These are phyloP conservation scores for Epichloe bromicola DNA, from an alignment of 2,329 filamentous ascomycete species.

Conservation along the genomic window DNA sequence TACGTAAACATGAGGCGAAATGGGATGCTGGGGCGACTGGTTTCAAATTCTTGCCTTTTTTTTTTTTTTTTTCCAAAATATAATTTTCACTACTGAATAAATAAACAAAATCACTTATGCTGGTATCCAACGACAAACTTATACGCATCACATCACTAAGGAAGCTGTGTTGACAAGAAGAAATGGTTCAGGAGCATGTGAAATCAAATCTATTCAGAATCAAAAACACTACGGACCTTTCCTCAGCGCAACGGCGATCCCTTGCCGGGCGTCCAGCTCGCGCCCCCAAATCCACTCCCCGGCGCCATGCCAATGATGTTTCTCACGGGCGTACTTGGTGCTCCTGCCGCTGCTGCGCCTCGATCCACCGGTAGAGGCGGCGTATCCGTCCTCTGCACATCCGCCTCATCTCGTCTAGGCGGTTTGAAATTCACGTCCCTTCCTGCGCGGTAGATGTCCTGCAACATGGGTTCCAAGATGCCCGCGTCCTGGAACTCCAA, in stretches of 20 bases:
- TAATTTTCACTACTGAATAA: neutral
- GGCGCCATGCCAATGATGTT: slow-evolving; percentile 23
- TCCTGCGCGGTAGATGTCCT: slow-evolving; percentile 62
- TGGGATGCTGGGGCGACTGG: neutral
- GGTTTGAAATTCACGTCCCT: slow-evolving; percentile 38
- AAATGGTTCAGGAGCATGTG: too few species aligned
- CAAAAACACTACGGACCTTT: neutral
- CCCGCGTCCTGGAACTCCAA: slow-evolving; percentile 80
- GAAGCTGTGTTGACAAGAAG: too few species aligned
- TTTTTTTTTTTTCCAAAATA: neutral
- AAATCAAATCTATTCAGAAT: neutral
- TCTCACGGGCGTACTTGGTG: slow-evolving; percentile 34
- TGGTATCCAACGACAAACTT: neutral
- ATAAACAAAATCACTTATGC: neutral
- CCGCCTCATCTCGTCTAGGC: slow-evolving; percentile 32
- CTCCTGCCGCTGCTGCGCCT: slow-evolving; percentile 12
- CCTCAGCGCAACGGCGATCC: slow-evolving; percentile 23
- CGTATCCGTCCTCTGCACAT: slow-evolving; percentile 37
- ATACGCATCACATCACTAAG: too few species aligned
- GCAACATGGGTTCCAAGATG: slow-evolving; percentile 67
- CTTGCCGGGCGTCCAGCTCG: slow-evolving; percentile 34
- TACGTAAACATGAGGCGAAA: neutral
- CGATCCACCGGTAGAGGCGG: slow-evolving; percentile 32
- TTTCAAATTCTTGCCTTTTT: neutral
- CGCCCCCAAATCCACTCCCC: slow-evolving; percentile 24